Evolutionary conservation across 768 basidiomycete genomes (phyloP), one percentile per base, ranked within the genome.

Genomic region (Tylopilus plumbeoviolaceoides): DNA sequence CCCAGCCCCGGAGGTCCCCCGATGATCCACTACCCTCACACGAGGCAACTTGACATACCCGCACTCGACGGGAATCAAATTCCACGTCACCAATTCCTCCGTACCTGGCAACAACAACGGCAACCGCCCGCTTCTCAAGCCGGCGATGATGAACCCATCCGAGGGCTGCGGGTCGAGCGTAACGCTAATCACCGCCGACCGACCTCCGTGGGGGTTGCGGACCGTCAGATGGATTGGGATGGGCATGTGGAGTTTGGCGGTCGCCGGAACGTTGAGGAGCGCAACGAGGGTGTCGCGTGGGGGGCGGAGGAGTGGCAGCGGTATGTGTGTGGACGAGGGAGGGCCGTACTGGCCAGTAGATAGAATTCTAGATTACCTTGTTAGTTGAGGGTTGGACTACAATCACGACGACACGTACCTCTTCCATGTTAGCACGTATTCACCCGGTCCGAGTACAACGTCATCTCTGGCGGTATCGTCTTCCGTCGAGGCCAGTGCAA

Each of bases 81-180:
- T 79, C 87, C 89, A 92, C 10, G 70, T 70, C 20, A 91, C 47
- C 53, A 67, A 75, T 59, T 83, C 83, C 65, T 91, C 89, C 25
- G 76, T 72, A 6, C 85, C 85, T 0, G 92, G 87, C 40, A 89
- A 72, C n/a, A 98, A 72, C 42, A 87, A 70, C 3, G 90, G 84
- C 9, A 91, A 58, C 10, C 83, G 78, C 4, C 83, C 82, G 45
- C 73, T 79, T 44, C 89, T 75, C 33, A 88, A 65, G 0, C 95
- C 94, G 3, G 89, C 80, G 40, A 93, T 81, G 15, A 94, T 82
- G 67, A 97, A 95, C n/a, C 78, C 75, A 39, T 90, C 89, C 12
- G 78, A 70, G 15, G 71, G 58, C 54, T 86, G 84, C 1, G 83
- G 35, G 35, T 36, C 35, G 35, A 36, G 35, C 35, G 85, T 81